Conservation (phyloP, 441 rosid genomes). For the Omphalea diandra region DNA sequence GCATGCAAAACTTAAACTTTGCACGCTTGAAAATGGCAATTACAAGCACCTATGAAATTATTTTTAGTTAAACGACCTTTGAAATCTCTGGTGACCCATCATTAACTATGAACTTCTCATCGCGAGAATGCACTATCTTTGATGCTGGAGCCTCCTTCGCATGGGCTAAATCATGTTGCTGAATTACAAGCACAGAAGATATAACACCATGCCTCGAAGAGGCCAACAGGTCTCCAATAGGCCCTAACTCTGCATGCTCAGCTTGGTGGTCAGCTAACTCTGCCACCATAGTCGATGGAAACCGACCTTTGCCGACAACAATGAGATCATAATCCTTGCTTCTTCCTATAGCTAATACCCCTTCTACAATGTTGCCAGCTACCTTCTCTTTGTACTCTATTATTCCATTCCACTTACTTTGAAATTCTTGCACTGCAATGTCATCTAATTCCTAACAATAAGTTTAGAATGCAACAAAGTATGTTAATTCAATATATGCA, state of each 20-base stretch:
- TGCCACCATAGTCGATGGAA: constrained; percentile 49
- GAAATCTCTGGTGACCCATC: too few relatives aligned
- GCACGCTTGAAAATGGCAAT: too few relatives aligned
- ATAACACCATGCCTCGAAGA: constrained; percentile 23
- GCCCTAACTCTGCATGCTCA: constrained; percentile 37
- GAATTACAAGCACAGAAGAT: constrained; percentile 39
- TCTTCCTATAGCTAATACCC: constrained; percentile 45
- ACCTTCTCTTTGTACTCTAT: constrained; percentile 47
- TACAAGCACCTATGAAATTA: too few relatives aligned
- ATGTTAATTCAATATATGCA: too few relatives aligned
- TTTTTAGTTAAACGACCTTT: too few relatives aligned
- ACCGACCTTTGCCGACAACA: constrained; percentile 63
- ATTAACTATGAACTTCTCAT: too few relatives aligned
- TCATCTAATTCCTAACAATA: constrained; percentile 59
- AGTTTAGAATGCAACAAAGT: background rate
- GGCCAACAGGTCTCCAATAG: constrained; percentile 32
- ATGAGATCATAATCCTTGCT: constrained; percentile 54
- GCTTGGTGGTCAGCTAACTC: constrained; percentile 36
- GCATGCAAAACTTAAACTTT: too few relatives aligned
- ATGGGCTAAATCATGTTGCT: constrained; percentile 26
- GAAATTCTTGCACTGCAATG: constrained; percentile 41
- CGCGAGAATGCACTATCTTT: too few relatives aligned
- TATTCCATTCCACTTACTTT: constrained; percentile 39
- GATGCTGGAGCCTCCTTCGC: constrained; percentile 29
- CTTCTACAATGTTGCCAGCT: constrained; percentile 44